These are phyloP conservation scores for Hordeum marinum DNA, from an alignment of 176 grass and related monocot genomes.

Conservation along the genomic window DNA sequence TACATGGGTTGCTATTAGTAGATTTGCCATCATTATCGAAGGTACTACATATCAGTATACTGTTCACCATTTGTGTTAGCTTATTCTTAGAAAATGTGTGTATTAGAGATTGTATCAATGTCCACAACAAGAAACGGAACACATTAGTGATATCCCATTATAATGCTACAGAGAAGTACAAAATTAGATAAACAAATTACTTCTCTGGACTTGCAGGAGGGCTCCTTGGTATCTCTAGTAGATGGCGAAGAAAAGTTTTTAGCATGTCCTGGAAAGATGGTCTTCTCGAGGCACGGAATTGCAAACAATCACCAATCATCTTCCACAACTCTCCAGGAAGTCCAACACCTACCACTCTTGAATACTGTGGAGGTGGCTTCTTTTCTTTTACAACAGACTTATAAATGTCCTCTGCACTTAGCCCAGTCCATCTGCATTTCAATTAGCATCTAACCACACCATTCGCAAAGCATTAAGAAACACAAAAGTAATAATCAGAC, in stretches of 20 bases:
- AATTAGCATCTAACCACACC: conserved; percentile 39
- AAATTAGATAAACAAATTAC: conserved; percentile 48
- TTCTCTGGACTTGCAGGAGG: conserved; percentile 84
- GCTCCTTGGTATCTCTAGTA: conserved; percentile 92
- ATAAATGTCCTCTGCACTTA: conserved; percentile 86
- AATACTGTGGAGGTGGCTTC: conserved; percentile 91
- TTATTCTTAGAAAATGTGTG: not conserved
- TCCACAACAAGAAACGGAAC: not conserved
- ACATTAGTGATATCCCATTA: not conserved
- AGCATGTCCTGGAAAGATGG: conserved; percentile 96
- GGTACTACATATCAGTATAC: not conserved
- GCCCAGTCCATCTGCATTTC: conserved; percentile 95
- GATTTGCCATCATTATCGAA: not conserved
- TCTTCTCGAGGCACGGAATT: conserved; percentile 72
- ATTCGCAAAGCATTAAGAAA: conserved; percentile 32
- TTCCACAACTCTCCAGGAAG: conserved; percentile 98
- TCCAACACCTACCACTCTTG: conserved; percentile 93
- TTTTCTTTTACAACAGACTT: conserved; percentile 81
- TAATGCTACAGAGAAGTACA: conserved; percentile 13
- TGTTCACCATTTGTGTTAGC: not conserved
- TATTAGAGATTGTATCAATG: not conserved
- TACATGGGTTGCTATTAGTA: not conserved
- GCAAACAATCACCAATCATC: conserved; percentile 99
- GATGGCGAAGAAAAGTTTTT: conserved; percentile 88
- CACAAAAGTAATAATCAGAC: conserved; percentile 43